These are phyloP conservation scores for Actinomucor elegans DNA, from an alignment of 371 early-diverging fungal species.

Conservation along the genomic window DNA sequence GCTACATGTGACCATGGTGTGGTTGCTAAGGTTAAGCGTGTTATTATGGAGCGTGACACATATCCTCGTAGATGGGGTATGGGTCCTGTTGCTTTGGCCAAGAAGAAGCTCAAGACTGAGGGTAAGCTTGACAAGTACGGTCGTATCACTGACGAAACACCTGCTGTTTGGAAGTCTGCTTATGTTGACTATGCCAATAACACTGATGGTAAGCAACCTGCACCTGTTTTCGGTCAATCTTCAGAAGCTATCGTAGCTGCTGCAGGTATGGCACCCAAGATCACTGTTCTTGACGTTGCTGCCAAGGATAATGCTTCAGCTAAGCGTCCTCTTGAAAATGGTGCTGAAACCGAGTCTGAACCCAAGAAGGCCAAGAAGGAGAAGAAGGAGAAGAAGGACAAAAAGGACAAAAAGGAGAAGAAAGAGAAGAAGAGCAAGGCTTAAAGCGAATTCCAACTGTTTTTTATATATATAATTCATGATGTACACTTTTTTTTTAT, in stretches of 20 bases:
- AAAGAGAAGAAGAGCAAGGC: conserved; percentile 23
- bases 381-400: conserved; percentile 45
- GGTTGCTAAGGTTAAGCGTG: conserved; percentile 98
- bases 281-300: conserved; percentile 37
- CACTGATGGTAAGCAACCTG: conserved; percentile 41
- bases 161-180: conserved; percentile 70
- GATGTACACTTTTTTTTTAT: neutral
- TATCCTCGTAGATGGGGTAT: conserved; percentile 98
- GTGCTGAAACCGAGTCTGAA: conserved; percentile 23
- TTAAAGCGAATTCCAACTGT: neutral
- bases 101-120: conserved; percentile 96
- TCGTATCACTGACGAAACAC: conserved; percentile 82
- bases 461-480: neutral
- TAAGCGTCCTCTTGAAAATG: conserved; percentile 12
- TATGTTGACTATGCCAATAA: conserved; percentile 73
- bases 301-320: conserved; percentile 27
- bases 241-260: conserved; percentile 36
- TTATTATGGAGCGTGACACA: conserved; percentile 99
- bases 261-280: conserved; percentile 40
- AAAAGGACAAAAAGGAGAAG: conserved; percentile 22
- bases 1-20: conserved; percentile 86
- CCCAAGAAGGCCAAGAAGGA: conserved; percentile 43
- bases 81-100: conserved; percentile 91
- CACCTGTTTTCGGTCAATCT: conserved; percentile 35
- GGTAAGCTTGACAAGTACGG: conserved; percentile 98